Base-by-base conservation (phyloP, 108 stramenopile species). In the Skeletonema menzelii region DNA sequence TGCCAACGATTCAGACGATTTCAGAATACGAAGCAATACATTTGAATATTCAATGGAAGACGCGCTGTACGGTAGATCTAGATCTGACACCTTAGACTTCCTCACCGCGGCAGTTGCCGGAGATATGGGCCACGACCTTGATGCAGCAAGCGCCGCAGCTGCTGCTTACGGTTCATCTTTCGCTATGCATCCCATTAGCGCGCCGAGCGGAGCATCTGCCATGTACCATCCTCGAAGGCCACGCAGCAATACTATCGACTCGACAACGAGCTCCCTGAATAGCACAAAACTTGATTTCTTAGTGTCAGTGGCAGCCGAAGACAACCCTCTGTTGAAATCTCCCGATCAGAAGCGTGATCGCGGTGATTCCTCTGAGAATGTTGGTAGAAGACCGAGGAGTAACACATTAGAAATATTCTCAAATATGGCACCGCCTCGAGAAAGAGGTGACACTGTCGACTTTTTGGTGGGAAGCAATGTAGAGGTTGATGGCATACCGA, bases 371-470 rank as follows among this genome's bases (percentile, higher is more conserved):
- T 53, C 27, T 11, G 56, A 57, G 15, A 58, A 57, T 66, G 66
- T 68, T 8, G 31, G 55, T 4, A 32, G 60, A 35, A 72, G 78
- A 57, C 71, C 78, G 30, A 59, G 78, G 38, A 79, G 78, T 61
- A 71, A 79, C 47, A 79, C 78, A 5, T 59, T 79, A n/a, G 78
- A 79, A 63, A 79, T 79, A 15, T 79, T 56, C 64, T 79, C 78
- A 3, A 69, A 55, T 27, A 79, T 79, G 71, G 46, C 78, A 68
- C 34, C 62, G 27, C 47, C 44, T 67, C 65, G 78, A 61, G 53
- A 44, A 11, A 65, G 71, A 24, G 63, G 66, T 72, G 70, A 79
- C 30, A 69, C 78, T 1, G 70, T 72, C 6, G 78, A 79, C 34
- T 79, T 79, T 66, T 61, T 79, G 24, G 32, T 72, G 5, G 78